Evolutionary conservation across 495 filamentous ascomycete genomes (phyloP), one percentile per base, ranked within the genome.

Genomic region (Penicillium crystallinum): DNA sequence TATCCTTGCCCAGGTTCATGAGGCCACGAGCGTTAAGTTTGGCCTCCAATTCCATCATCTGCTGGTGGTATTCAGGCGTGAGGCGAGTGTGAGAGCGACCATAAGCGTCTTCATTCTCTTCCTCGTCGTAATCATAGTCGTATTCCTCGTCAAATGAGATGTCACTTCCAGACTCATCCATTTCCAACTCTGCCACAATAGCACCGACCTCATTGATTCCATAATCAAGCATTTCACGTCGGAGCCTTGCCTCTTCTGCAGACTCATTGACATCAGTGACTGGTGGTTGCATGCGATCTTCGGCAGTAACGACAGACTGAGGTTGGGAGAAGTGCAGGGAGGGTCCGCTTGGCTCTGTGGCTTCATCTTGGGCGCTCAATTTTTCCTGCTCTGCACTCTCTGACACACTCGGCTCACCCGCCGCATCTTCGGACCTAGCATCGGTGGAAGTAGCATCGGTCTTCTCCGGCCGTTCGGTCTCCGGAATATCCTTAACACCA

Each of bases 171-270:
- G 79, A 81, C 29, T 91, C 88, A 40, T 96, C 89, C 11, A 98
- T 63, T 49, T 93, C 81, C 29, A 98, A 75, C 70, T 97, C 90
- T n/a, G 92, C 92, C 6, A 98, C 92, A 2, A 98, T 87, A 21
- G 88, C 80, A 1, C 89, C 89, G 47, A 98, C 83, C 57, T 96
- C 91, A 38, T 82, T 68, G 66, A 93, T 81, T 40, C 85, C 85
- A 59, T 97, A 97, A 53, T 87, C 75, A n/a, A 97, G 70, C 93
- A 98, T 97, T 57, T 97, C 83, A 47, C 85, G 81, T 10, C 95
- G 87, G 2, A 95, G 67, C n/a, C 74, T 73, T 9, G 88, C 84
- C 62, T 95, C 91, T 55, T 95, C 91, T 3, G 76, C 67, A 0
- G 88, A 81, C 59, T 98, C 95, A 47, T 88, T 75, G 0, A 81